These are phyloP conservation scores for Naganishia vishniacii DNA, from an alignment of 768 basidiomycete genomes.

Conservation along the genomic window DNA sequence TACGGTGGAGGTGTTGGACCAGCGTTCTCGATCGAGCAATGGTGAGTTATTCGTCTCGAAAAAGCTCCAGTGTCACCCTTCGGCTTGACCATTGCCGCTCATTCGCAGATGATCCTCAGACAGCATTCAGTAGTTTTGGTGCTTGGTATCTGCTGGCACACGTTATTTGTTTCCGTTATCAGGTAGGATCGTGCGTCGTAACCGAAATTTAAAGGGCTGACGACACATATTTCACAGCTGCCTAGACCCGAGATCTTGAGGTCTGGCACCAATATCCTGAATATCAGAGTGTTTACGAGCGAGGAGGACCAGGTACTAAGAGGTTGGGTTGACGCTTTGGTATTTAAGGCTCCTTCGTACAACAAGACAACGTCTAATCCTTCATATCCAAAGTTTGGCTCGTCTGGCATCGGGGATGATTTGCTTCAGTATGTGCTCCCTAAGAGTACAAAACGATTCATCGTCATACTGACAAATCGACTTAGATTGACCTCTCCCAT, in stretches of 20 bases:
- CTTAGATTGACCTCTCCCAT: constrained; percentile 45
- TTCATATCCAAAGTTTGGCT: constrained; percentile 46
- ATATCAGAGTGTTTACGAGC: constrained; percentile 24
- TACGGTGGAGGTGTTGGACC: background rate
- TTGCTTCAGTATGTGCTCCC: constrained; percentile 35
- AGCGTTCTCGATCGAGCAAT: background rate
- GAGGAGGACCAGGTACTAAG: constrained; percentile 32
- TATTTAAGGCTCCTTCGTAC: constrained; percentile 26
- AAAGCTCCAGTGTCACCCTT: too few relatives aligned
- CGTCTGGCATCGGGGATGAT: constrained; percentile 47
- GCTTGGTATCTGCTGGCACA: constrained; percentile 38
- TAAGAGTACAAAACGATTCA: background rate
- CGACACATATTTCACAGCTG: background rate
- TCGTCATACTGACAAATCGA: background rate
- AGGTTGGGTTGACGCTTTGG: constrained; percentile 46
- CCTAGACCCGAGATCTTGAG: background rate
- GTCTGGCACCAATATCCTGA: background rate
- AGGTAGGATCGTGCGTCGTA: constrained; percentile 3
- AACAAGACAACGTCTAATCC: too few relatives aligned
- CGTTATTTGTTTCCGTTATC: constrained; percentile 27
- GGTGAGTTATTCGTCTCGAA: constrained; percentile 2
- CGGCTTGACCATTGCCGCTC: too few relatives aligned
- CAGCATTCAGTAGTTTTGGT: constrained; percentile 40
- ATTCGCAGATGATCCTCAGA: constrained; percentile 43
- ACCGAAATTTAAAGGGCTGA: background rate